phyloP scores from a whole-genome alignment of 441 rosid species.

The Omphalea diandra region DNA sequence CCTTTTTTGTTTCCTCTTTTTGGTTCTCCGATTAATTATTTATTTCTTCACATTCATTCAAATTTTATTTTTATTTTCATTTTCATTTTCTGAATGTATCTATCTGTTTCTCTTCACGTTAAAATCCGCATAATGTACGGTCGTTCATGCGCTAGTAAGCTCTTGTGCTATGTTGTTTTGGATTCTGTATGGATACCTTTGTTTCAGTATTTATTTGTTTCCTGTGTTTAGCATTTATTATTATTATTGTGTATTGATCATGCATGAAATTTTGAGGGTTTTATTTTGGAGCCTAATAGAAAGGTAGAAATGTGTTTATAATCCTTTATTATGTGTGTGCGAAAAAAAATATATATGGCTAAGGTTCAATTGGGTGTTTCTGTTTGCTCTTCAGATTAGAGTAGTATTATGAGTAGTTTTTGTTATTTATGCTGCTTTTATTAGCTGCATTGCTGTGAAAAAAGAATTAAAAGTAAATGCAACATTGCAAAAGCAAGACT shows the following conservation, averaged over 20 bases:
- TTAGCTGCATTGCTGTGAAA: constrained; percentile 32
- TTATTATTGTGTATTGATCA: constrained; percentile 15
- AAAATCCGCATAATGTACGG: constrained; percentile 37
- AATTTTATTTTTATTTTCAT: neutral
- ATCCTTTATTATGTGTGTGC: constrained; percentile 2
- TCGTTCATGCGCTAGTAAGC: constrained; percentile 2
- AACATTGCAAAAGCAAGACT: neutral
- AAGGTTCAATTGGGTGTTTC: constrained; percentile 6
- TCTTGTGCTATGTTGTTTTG: constrained; percentile 3
- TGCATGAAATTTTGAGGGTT: constrained; percentile 12
- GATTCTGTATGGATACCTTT: neutral
- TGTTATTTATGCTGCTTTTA: neutral
- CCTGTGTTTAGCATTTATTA: constrained; percentile 6
- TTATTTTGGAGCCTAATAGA: neutral
- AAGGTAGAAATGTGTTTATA: neutral
- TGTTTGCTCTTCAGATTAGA: neutral
- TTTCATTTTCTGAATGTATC: no score
- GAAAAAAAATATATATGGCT: no score
- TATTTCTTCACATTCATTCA: neutral
- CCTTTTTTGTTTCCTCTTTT: neutral
- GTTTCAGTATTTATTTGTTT: neutral
- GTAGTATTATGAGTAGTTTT: constrained; percentile 11
- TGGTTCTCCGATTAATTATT: neutral
- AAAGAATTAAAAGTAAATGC: neutral
- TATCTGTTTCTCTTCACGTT: constrained; percentile 7